Base-by-base conservation (phyloP, 306 rosid species). In the Adenanthera pavonina region DNA sequence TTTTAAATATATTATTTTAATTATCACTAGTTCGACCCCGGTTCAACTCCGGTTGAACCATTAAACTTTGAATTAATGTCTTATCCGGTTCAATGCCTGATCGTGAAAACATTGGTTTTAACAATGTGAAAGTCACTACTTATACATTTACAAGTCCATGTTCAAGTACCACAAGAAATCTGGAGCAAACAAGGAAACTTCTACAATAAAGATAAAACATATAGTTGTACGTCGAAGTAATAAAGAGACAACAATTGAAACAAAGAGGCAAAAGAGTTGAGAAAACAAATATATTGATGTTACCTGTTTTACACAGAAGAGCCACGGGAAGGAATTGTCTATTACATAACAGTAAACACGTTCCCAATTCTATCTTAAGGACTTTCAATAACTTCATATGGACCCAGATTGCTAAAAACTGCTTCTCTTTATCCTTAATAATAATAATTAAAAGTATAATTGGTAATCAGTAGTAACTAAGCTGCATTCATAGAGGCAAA, bases 371-470 rank as follows among this genome's bases (percentile, higher is more conserved):
- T 10, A 17, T 68, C 72, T 68, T 40, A 38, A 66, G 8, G 47
- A 68, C 9, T 41, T 41, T n/a, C 35, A 41, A 41, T n/a, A 17
- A 10, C 19, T 40, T 40, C 14, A 1, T 43, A 10, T 17, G 71
- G 48, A 66, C 47, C 48, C 11, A 17, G 13, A 66, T 19, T 8
- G 73, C 34, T 43, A 9, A n/a, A 19, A 68, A 8, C 16, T 40
- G 72, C 71, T 15, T 65, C 61, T 47, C 43, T 60, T 47, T 71
- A 36, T 64, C 1, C 36, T 46, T 77, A 73, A 73, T 25, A 16
- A 46, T 53, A 1, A 53, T 17, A 2, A 17, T 4, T 5, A 52
- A 15, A 25, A 25, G 30, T 25, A 25, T 25, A 25, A 25, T 25
- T 25, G 30, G 30, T 12, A 48, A 14, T 48, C 2, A 3, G 33